A percentile compares a stretch with the other conserved stretches of the same genome.
Evolutionary conservation across 2,329 filamentous ascomycete species (phyloP).

Genomic region (Aspergillus ruber): DNA sequence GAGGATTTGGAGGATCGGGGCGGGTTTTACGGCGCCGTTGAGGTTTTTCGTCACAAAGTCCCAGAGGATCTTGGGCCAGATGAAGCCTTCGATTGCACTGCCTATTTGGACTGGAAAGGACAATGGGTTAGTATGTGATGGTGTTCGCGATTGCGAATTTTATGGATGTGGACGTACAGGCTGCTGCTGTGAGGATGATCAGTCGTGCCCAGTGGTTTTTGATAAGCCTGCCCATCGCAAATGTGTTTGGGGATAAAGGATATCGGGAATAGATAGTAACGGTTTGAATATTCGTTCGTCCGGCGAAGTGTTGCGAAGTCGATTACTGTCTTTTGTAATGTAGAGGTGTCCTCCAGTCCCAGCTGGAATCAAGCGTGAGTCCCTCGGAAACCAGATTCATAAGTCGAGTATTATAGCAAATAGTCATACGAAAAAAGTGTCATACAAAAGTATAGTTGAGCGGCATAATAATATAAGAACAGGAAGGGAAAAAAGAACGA

Average conservation of each 20-base stretch:
- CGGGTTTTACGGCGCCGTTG: conserved; percentile 74
- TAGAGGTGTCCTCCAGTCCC: too few relatives aligned
- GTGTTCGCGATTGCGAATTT: neutral
- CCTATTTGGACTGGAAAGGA: conserved; percentile 68
- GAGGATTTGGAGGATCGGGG: conserved; percentile 83
- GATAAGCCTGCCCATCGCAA: conserved; percentile 86
- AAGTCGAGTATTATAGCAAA: too few relatives aligned
- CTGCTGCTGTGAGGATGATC: conserved; percentile 78
- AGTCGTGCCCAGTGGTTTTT: conserved; percentile 99
- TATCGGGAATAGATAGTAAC: neutral
- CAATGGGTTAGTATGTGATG: conserved; percentile 7
- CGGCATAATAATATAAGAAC: too few relatives aligned
- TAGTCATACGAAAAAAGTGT: too few relatives aligned
- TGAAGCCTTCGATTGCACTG: conserved; percentile 78
- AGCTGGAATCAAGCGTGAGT: too few relatives aligned
- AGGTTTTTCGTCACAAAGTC: conserved; percentile 91
- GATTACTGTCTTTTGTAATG: too few relatives aligned
- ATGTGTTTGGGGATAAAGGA: conserved; percentile 1
- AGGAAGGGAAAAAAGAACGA: too few relatives aligned
- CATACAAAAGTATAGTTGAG: too few relatives aligned
- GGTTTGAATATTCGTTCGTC: conserved; percentile 14
- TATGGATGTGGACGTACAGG: conserved; percentile 50
- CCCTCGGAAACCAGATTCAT: too few relatives aligned
- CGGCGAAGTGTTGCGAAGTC: conserved; percentile 17
- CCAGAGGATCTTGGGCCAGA: conserved; percentile 99